phyloP scores from a whole-genome alignment of 129 eudicot species.

The Flaveria brownii region DNA sequence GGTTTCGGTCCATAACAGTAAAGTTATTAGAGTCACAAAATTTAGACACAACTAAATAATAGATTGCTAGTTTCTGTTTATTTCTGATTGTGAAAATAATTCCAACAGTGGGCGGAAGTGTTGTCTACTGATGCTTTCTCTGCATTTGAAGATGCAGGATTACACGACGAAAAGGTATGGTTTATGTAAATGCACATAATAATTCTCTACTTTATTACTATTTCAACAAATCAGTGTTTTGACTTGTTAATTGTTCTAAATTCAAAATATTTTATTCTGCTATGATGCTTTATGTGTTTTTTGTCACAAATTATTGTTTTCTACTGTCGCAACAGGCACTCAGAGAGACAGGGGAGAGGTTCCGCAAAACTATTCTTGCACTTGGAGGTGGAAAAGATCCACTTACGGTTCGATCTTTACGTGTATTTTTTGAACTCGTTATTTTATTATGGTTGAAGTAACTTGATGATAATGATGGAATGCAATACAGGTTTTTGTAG shows the following conservation, averaged over 20 bases:
- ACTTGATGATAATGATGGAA: background rate
- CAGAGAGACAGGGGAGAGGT: constrained; percentile 28
- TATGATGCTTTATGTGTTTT: background rate
- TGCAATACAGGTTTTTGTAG: constrained; percentile 72
- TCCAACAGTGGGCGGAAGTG: constrained; percentile 87
- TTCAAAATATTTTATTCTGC: background rate
- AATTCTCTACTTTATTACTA: background rate
- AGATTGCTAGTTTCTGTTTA: background rate
- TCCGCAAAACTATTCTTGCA: constrained; percentile 78
- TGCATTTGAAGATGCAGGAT: constrained; percentile 87
- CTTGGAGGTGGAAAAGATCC: constrained; percentile 92
- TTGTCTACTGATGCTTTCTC: constrained; percentile 91
- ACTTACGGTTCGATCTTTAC: constrained; percentile 39
- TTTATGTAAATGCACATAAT: background rate
- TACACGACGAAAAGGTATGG: constrained; percentile 61
- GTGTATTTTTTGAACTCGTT: background rate
- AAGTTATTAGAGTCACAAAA: no score
- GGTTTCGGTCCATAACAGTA: no score
- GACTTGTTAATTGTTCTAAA: background rate
- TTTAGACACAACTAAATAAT: no score
- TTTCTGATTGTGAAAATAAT: background rate
- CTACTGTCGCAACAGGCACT: background rate
- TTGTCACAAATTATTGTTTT: background rate
- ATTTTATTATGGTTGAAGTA: background rate
- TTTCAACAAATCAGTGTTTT: background rate